phyloP scores from a whole-genome alignment of 331 rosid genomes.

The Arachis monticola region DNA sequence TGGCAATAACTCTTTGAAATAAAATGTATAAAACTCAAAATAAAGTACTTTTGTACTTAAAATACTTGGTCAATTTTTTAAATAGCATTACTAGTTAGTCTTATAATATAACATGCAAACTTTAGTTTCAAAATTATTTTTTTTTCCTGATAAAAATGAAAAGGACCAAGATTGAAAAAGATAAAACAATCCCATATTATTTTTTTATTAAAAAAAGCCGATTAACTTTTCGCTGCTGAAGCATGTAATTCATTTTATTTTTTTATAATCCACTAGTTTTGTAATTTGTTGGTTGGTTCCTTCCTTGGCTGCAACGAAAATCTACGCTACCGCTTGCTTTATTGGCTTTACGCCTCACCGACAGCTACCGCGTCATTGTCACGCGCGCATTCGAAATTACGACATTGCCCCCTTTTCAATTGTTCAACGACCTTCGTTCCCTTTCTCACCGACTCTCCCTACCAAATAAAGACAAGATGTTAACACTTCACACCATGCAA shows the following conservation, averaged over 20 bases:
- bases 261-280: neutral
- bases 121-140: too few species aligned
- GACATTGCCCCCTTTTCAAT: constrained; percentile 32
- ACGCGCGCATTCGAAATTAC: neutral
- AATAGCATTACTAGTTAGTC: too few species aligned
- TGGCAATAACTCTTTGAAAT: too few species aligned
- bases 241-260: neutral
- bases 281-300: neutral
- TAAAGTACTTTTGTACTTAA: too few species aligned
- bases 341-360: constrained; percentile 35
- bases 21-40: too few species aligned
- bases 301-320: constrained; percentile 25
- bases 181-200: too few species aligned
- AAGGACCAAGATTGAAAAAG: too few species aligned
- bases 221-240: neutral
- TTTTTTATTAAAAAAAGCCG: neutral
- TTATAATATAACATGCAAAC: too few species aligned
- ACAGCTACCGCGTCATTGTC: neutral
- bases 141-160: too few species aligned
- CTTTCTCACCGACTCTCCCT: constrained; percentile 26
- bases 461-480: neutral
- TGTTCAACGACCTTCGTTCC: constrained; percentile 26
- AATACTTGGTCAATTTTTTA: too few species aligned
- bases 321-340: neutral
- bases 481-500: too few species aligned